Evolutionary conservation across 2,329 filamentous ascomycete species (phyloP), one percentile per base, ranked within the genome.

Genomic region (Madurella fahalii): DNA sequence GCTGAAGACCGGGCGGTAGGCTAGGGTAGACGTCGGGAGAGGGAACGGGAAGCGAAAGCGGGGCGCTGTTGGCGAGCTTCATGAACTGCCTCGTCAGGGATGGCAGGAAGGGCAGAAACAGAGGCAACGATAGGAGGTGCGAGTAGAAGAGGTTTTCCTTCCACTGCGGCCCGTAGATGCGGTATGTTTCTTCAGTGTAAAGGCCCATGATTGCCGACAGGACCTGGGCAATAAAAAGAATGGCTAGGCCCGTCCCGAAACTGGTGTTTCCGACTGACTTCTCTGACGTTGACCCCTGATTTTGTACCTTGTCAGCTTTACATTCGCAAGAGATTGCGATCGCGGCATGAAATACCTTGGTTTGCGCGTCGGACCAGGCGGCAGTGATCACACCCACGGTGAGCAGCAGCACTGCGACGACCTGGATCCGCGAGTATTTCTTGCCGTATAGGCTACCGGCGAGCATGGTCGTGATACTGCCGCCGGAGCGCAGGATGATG

Each of bases 61-160:
- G 81, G n/a, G 81, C 73, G 53, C 87, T 91, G 65, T 74, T 67
- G 49, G 81, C 79, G 17, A 94, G 77, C 54, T 78, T 80, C 50
- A 72, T 67, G 60, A 89, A 87, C 64, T 90, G 87, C 16, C 76
- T 72, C 50, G 74, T 72, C 65, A 94, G 80, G 2, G 82, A 83
- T 1, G 81, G 79, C n/a, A 82, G 70, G 60, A 93, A 87, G 2
- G 86, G 87, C 2, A 88, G 65, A 66, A 93, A 94, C 18, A 94
- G 77, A 0, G 89, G 88, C 42, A 94, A 74, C 0, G 87, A 89
- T 18, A 93, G 77, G 8, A 90, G 69, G 61, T 88, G 85, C 1
- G 89, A 95, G 75, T 97, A 99, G 74, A 99, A 97, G 12, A 99
- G 79, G 61, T 96, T 96, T 70, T 97, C 94, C 63, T 87, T 88